Base-by-base conservation (phyloP, 257 asterid species). In the Jaltomata sinuosa region DNA sequence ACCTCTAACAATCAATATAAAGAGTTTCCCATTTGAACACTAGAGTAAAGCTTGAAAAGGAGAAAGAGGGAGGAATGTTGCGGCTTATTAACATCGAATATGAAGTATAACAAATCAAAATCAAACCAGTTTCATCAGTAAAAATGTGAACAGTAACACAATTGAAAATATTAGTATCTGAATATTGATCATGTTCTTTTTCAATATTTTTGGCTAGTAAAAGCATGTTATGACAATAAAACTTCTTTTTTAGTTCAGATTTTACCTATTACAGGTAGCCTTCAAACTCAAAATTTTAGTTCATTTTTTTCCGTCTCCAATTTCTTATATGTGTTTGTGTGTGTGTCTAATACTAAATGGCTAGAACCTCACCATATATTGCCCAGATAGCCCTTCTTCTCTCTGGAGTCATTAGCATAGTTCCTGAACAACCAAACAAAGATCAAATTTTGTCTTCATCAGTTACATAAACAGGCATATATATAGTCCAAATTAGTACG, bases 371-470 rank as follows among this genome's bases (percentile, higher is more conserved):
- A 97, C 99, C 99, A 67, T 97, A 97, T 52, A 97, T 97, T 25
- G 99, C 99, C 99, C 99, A 97, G 52, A 97, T 94, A 85, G 99
- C 99, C 88, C 90, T 91, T 85, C 94, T 88, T 82, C 99, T 93
- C 92, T 95, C 98, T 0, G 99, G 95, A 9, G 99, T 97, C 99
- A 97, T 97, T 32, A 97, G 91, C 92, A 93, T 22, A 7, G 99
- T 97, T 74, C 99, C 99, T 97, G 91, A 27, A 80, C 87, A 87
- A 76, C 55, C 83, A 69, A 74, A 50, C 62, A 32, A 50, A 65
- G 65, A 67, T 49, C 80, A 36, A 36, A 11, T 1, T 76, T 45
- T 25, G n/a, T 79, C 50, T 36, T 40, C 79, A 74, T 10, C 38
- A 54, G 15, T 62, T 32, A 34, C 15, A 31, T 52, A 22, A 68